Evolutionary conservation across 257 asterid species (phyloP).

Genomic region (Capsicum baccatum): DNA sequence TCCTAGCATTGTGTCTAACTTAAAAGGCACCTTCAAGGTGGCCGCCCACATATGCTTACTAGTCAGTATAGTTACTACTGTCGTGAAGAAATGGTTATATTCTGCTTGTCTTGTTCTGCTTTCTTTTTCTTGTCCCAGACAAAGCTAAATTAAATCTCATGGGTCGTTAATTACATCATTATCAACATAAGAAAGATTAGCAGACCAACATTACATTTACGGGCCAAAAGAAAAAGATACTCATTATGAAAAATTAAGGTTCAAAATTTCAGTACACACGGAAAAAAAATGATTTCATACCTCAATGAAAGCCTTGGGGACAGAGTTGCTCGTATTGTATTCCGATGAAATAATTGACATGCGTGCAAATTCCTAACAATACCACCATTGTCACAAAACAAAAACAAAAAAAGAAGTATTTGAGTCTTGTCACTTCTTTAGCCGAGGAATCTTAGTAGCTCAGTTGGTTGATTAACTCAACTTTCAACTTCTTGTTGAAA

Average conservation of each 20-base stretch:
- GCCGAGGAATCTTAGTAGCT: no score
- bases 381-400: background rate
- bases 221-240: background rate
- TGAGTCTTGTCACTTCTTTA: background rate
- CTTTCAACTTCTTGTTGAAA: no score
- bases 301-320: background rate
- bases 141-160: background rate
- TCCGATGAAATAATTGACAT: background rate
- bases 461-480: no score
- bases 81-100: slow-evolving; percentile 19
- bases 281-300: background rate
- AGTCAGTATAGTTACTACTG: background rate
- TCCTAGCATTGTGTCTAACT: background rate
- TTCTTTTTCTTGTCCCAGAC: slow-evolving; percentile 1
- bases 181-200: background rate
- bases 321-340: background rate
- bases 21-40: slow-evolving; percentile 4
- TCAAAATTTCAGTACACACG: background rate
- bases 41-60: slow-evolving; percentile 12
- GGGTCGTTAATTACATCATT: background rate
- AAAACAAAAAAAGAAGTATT: background rate
- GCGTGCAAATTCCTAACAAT: background rate
- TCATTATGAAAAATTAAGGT: background rate
- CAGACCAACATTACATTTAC: background rate
- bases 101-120: slow-evolving; percentile 5